phyloP scores from a whole-genome alignment of 495 filamentous ascomycete species.

The Aspergillus cristatus region DNA sequence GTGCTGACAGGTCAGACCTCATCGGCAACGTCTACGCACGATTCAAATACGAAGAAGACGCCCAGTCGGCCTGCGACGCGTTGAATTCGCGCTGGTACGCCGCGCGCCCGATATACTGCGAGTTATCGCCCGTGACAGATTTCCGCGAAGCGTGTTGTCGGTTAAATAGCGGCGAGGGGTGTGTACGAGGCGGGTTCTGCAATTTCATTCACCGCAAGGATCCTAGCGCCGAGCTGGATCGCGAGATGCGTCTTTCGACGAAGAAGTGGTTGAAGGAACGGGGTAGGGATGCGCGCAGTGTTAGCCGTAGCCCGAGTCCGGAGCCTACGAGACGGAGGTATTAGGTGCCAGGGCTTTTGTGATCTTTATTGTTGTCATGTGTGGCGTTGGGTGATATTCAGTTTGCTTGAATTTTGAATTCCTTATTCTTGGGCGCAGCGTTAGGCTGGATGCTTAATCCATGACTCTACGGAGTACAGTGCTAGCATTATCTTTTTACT shows the following conservation, averaged over 20 bases:
- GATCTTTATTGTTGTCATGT: conserved; percentile 7
- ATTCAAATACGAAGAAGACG: conserved; percentile 99
- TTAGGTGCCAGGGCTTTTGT: conserved; percentile 23
- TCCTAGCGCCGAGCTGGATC: conserved; percentile 74
- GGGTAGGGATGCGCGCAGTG: conserved; percentile 77
- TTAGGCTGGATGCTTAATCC: no score
- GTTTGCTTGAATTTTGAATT: conserved; percentile 12
- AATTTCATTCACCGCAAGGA: conserved; percentile 99
- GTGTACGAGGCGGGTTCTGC: conserved; percentile 93
- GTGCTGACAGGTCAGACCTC: conserved; percentile 47
- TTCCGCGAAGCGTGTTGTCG: conserved; percentile 97
- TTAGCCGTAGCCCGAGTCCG: conserved; percentile 62
- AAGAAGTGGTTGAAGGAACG: conserved; percentile 93
- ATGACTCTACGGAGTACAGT: no score
- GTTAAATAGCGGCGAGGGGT: conserved; percentile 89
- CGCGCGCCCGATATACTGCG: conserved; percentile 94
- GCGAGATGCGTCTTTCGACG: conserved; percentile 75
- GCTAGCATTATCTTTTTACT: no score
- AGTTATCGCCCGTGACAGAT: conserved; percentile 91
- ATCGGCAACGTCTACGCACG: conserved; percentile 99
- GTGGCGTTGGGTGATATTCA: conserved; percentile 22
- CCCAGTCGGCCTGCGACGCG: conserved; percentile 85
- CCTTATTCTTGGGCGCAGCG: conserved; percentile 13
- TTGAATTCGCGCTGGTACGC: conserved; percentile 97
- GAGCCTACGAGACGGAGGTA: conserved; percentile 64